Evolutionary conservation across 768 basidiomycete species (phyloP).

Genomic region (Panellus pusillus): DNA sequence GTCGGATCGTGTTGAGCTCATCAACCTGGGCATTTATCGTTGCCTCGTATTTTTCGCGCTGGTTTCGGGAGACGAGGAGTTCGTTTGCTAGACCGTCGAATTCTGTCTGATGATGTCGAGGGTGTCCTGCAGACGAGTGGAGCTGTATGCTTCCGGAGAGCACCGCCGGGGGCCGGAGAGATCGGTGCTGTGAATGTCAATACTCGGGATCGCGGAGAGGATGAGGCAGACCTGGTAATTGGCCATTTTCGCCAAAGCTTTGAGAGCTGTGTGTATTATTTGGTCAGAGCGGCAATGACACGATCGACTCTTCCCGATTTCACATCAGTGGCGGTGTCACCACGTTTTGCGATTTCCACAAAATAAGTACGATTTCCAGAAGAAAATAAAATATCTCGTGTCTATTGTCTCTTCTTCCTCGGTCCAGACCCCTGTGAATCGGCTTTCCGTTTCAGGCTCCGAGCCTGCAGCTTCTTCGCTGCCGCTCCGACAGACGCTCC

Average conservation of each 20-base stretch:
- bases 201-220: too few relatives aligned
- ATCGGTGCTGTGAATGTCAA: constrained; percentile 5
- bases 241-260: too few relatives aligned
- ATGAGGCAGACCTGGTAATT: too few relatives aligned
- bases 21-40: constrained; percentile 80
- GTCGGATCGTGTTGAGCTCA: constrained; percentile 65
- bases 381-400: background rate
- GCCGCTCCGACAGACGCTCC: constrained; percentile 51
- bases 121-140: constrained; percentile 13
- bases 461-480: constrained; percentile 26
- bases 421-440: constrained; percentile 3
- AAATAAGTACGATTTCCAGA: too few relatives aligned
- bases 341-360: too few relatives aligned
- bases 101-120: constrained; percentile 15
- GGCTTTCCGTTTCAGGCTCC: constrained; percentile 20
- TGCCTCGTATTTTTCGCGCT: constrained; percentile 17
- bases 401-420: too few relatives aligned
- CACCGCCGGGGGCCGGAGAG: constrained; percentile 3
- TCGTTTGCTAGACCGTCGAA: constrained; percentile 13
- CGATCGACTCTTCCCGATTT: background rate
- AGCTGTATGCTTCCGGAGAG: constrained; percentile 9
- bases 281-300: background rate
- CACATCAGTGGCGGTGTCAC: too few relatives aligned
- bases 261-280: too few relatives aligned
- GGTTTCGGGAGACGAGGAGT: constrained; percentile 1